Evolutionary conservation across 1,139 yeast species (phyloP), one percentile per base, ranked within the genome.

Genomic region (Geotrichum carabidarum): DNA sequence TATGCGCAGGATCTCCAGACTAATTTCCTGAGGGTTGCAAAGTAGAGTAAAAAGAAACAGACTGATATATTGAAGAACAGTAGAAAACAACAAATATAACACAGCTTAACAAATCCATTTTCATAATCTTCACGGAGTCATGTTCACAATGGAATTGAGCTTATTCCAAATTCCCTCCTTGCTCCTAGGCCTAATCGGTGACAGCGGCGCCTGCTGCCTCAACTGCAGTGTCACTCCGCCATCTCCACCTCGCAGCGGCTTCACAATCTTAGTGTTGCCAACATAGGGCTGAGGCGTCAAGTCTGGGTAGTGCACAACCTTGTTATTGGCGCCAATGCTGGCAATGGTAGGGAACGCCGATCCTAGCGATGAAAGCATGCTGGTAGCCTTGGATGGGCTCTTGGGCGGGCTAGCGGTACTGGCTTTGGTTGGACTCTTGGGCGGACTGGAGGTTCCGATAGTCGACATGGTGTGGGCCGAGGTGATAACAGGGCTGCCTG

Each of bases 171-270:
- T 44, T 3, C 56, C 58, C 15, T 53, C 55, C 34, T 53, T 53
- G 32, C 43, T 51, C 17, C 17, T 40, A 2, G n/a, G 34, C 15
- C 15, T 44, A 8, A 44, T 36, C n/a, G 50, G 50, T 4, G 50
- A n/a, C 9, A 34, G 2, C 2, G 50, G 44, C 18, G 43, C 30
- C 15, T 47, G 50, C 34, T 31, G 41, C 36, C 37, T 18, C n/a
- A 42, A 22, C 34, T 42, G 15, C 8, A n/a, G n/a, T 5, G 44
- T 27, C 17, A 22, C 18, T 11, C 51, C 52, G 15, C 51, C 54
- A 5, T 53, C 56, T 3, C 85, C 85, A 1, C 87, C 87, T 51
- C 86, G 73, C 57, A 84, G 66, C 1, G 93, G 91, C 66, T 82
- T 83, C 43, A 85, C 82, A 22, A 84, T 84, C 57, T 82, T 62